Conservation (phyloP, 1,139 yeast species). For the Oligophagozyma castellii region DNA sequence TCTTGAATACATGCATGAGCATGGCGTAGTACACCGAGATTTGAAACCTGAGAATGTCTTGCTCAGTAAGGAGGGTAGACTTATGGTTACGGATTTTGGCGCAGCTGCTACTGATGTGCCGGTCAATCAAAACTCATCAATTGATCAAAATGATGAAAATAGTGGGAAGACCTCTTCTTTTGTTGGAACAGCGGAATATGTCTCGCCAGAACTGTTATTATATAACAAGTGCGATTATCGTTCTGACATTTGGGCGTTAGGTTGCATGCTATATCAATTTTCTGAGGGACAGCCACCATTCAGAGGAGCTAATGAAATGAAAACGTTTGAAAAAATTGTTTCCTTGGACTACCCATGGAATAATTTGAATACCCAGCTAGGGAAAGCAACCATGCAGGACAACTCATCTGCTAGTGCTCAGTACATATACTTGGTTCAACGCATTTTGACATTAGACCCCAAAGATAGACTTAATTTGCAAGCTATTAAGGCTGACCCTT, state of each 20-base stretch:
- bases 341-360: conserved; percentile 55
- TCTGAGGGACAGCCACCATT: conserved; percentile 71
- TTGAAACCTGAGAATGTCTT: conserved; percentile 67
- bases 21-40: conserved; percentile 71
- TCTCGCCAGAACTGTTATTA: conserved; percentile 61
- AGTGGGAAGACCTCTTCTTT: conserved; percentile 34
- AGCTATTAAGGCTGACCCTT: conserved; percentile 59
- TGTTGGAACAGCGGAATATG: conserved; percentile 80
- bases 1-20: conserved; percentile 57
- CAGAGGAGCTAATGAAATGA: conserved; percentile 61
- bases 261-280: conserved; percentile 66
- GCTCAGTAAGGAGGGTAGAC: conserved; percentile 46
- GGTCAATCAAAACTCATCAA: conserved; percentile 2
- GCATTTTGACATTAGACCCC: conserved; percentile 49
- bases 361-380: conserved; percentile 2
- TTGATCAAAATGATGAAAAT: conserved; percentile 2
- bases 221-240: conserved; percentile 60
- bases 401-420: conserved; percentile 32
- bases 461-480: conserved; percentile 46
- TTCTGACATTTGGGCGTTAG: conserved; percentile 73
- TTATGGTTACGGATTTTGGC: conserved; percentile 73
- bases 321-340: conserved; percentile 56
- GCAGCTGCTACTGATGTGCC: conserved; percentile 51
- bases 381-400: conserved; percentile 12
- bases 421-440: conserved; percentile 39